phyloP scores from a whole-genome alignment of 768 basidiomycete species.

The Zangia roseola region DNA sequence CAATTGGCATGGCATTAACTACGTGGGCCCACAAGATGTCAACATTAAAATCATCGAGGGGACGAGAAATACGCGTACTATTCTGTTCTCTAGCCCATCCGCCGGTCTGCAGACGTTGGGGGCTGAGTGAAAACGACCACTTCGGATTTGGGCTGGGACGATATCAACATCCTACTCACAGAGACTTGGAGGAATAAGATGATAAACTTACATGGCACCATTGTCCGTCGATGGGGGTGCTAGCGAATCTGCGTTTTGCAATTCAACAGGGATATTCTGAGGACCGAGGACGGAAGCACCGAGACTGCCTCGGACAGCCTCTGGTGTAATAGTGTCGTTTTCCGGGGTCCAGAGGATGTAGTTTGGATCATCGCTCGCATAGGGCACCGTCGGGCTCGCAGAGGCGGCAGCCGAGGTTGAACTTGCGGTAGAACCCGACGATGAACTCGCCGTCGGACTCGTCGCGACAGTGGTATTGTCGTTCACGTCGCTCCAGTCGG shows the following conservation, averaged over 20 bases:
- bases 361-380: conserved; percentile 43
- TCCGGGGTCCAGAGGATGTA: conserved; percentile 35
- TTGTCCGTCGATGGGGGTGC: conserved; percentile 61
- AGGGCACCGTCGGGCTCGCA: conserved; percentile 40
- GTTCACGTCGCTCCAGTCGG: too few species aligned
- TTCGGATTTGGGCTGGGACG: conserved; percentile 43
- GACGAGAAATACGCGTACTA: conserved; percentile 27
- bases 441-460: neutral
- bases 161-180: neutral
- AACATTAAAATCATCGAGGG: neutral
- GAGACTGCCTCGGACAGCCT: conserved; percentile 42
- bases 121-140: conserved; percentile 59
- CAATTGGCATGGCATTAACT: conserved; percentile 40
- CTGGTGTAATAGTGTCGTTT: conserved; percentile 22
- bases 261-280: conserved; percentile 49
- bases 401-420: conserved; percentile 26
- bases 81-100: conserved; percentile 65
- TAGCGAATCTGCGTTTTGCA: conserved; percentile 55
- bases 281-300: conserved; percentile 54
- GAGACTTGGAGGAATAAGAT: neutral
- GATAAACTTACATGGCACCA: conserved; percentile 42
- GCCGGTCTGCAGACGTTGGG: conserved; percentile 52
- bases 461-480: neutral
- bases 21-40: neutral
- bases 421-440: neutral